Conservation (phyloP, 2,329 filamentous ascomycete genomes). For the Arthrocladium fulminans region DNA sequence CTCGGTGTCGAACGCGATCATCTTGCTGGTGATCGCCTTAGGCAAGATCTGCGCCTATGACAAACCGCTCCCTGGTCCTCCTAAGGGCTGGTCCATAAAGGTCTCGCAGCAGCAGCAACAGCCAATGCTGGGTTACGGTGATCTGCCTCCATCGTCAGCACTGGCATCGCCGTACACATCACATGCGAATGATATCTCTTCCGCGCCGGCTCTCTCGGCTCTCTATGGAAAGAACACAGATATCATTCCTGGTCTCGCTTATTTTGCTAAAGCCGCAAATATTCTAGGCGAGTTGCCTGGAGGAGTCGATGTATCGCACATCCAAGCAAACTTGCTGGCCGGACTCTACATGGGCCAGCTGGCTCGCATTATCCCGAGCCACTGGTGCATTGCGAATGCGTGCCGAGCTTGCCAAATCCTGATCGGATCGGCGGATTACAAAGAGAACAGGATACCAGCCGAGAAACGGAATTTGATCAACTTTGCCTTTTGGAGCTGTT, state of each 20-base stretch:
- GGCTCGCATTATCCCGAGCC: slow-evolving; percentile 78
- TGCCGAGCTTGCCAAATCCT: slow-evolving; percentile 59
- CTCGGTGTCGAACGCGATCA: slow-evolving; percentile 70
- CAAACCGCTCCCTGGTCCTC: slow-evolving; percentile 44
- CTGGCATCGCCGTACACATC: slow-evolving; percentile 19
- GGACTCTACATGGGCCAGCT: slow-evolving; percentile 85
- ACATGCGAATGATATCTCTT: slow-evolving; percentile 15
- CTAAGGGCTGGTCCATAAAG: slow-evolving; percentile 24
- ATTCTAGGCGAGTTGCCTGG: slow-evolving; percentile 79
- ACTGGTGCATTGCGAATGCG: slow-evolving; percentile 56
- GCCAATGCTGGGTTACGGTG: slow-evolving; percentile 14
- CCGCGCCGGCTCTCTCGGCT: slow-evolving; percentile 9
- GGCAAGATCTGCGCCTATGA: slow-evolving; percentile 66
- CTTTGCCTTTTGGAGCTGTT: slow-evolving; percentile 83
- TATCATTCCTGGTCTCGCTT: slow-evolving; percentile 77
- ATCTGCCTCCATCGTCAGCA: too few relatives aligned
- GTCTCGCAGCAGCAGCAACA: too few relatives aligned
- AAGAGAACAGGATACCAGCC: slow-evolving; percentile 13
- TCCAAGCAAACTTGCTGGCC: slow-evolving; percentile 75
- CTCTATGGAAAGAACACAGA: slow-evolving; percentile 62
- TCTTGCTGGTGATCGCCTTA: slow-evolving; percentile 73
- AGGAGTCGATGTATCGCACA: slow-evolving; percentile 69
- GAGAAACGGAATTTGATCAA: slow-evolving; percentile 46
- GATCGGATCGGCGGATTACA: slow-evolving; percentile 49
- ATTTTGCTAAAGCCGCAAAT: slow-evolving; percentile 77